Base-by-base conservation (phyloP, 164 flowering plant genomes). In the Saururus chinensis region DNA sequence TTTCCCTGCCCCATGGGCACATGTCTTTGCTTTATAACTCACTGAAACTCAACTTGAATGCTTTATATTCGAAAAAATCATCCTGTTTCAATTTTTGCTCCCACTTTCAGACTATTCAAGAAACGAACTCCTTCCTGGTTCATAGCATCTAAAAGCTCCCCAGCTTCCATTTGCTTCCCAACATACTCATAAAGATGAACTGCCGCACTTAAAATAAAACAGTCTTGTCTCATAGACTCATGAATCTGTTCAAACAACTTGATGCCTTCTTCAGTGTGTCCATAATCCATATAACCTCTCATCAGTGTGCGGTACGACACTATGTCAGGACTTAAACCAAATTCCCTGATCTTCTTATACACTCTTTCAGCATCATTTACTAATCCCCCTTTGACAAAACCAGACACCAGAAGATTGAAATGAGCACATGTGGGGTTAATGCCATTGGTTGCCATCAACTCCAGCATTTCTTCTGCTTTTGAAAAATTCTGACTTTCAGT, bases 201-300 rank as follows among this genome's bases (percentile, higher is more conserved):
- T 25, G 84, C 89, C 14, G 89, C 85, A 75, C 92, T 92, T 74
- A 82, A 68, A 9, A 84, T 70, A 73, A 82, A 87, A 63, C 73
- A 67, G 71, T 86, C 90, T n/a, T 78, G 66, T 67, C 76, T 65
- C 11, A 73, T 71, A 60, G 60, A 68, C 53, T 64, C 65, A 4
- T 64, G 63, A 14, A 82, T 68, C 52, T 61, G 71, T 69, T 84
- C 83, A 68, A 73, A 88, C 72, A 87, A 82, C 0, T 70, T 56
- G 51, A 92, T 81, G 59, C 92, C 96, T 70, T 82, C 70, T 59
- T 74, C 78, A 7, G 82, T 78, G 68, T 61, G 68, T 37, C 91
- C 92, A 58, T 73, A 71, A 66, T 89, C 84, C 83, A 92, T 19
- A 68, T 82, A 92, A 40, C 84, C 84, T 75, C 87, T 79, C 57